Evolutionary conservation across 495 filamentous ascomycete genomes (phyloP).

Genomic region (Annulohypoxylon moriforme): DNA sequence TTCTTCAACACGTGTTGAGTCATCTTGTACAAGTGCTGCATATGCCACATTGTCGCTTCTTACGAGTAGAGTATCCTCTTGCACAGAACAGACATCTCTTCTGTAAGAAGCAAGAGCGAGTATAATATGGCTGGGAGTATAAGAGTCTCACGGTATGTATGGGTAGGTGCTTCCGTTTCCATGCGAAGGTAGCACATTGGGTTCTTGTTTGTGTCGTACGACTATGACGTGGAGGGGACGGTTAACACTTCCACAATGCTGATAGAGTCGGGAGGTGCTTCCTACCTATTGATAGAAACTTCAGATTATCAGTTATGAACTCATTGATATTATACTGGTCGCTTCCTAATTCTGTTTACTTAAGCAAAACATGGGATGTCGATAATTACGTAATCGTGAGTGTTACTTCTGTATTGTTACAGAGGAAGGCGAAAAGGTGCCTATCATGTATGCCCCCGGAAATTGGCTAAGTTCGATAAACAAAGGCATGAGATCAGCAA

Average conservation of each 20-base stretch:
- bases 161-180: constrained; percentile 5
- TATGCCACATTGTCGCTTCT: not conserved
- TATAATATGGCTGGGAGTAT: not conserved
- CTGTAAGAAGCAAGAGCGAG: too few relatives aligned
- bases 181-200: constrained; percentile 5
- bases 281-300: not conserved
- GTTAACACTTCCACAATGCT: not conserved
- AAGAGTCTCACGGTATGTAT: not conserved
- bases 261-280: not conserved
- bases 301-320: not conserved
- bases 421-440: too few relatives aligned
- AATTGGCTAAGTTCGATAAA: too few relatives aligned
- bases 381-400: too few relatives aligned
- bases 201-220: constrained; percentile 24
- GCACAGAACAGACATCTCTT: too few relatives aligned
- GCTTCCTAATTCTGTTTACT: not conserved
- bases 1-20: not conserved
- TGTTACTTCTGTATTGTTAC: too few relatives aligned
- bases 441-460: too few relatives aligned
- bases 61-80: too few relatives aligned
- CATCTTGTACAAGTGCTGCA: not conserved
- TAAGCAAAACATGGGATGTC: too few relatives aligned
- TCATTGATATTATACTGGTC: not conserved
- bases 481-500: too few relatives aligned
- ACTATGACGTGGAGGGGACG: constrained; percentile 19